phyloP scores from a whole-genome alignment of 257 asterid species.

The Solanum habrochaites region DNA sequence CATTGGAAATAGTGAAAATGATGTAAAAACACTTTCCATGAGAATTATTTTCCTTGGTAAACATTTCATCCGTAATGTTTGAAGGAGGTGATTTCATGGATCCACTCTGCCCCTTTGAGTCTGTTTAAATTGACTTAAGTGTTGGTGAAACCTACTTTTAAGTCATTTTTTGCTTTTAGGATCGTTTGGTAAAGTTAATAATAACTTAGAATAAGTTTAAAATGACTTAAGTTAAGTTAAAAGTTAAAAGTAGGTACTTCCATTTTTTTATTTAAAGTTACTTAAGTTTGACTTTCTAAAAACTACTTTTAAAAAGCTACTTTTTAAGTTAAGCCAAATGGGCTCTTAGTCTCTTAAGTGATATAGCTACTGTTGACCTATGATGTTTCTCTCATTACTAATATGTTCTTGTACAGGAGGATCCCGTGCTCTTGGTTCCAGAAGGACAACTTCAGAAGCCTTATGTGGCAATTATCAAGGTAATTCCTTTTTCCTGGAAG shows the following conservation, averaged over 20 bases:
- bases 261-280: background rate
- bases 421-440: constrained; percentile 75
- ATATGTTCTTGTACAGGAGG: constrained; percentile 48
- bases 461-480: constrained; percentile 92
- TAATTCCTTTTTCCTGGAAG: constrained; percentile 8
- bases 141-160: background rate
- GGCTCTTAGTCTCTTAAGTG: background rate
- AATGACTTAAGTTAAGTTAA: background rate
- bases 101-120: background rate
- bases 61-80: background rate
- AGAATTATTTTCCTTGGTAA: background rate
- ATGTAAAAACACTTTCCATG: background rate
- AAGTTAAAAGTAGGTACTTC: background rate
- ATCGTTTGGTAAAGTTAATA: background rate
- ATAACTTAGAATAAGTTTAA: background rate
- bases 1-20: background rate
- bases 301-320: background rate
- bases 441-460: constrained; percentile 62
- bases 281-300: background rate
- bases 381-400: background rate
- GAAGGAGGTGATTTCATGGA: background rate
- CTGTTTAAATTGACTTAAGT: background rate
- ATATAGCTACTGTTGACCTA: background rate
- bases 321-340: background rate
- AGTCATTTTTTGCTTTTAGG: background rate